Conservation (phyloP, 768 basidiomycete genomes). For the Rubroboletus pulcherrimus region DNA sequence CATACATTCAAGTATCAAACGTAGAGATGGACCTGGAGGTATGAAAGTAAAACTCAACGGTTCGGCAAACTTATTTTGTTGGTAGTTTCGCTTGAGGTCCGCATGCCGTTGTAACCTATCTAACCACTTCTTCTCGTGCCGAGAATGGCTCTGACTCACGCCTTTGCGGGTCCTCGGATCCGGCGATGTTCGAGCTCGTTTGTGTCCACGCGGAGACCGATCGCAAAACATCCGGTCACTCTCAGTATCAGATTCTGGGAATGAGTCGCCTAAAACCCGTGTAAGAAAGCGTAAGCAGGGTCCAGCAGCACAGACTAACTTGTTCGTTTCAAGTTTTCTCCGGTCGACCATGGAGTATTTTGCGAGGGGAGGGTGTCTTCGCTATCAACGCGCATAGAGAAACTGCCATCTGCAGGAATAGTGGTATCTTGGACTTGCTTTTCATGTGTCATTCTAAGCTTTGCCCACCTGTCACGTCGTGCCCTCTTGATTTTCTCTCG, state of each 20-base stretch:
- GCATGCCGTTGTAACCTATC: slow-evolving; percentile 38
- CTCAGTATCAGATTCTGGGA: slow-evolving; percentile 31
- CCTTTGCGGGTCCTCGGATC: slow-evolving; percentile 38
- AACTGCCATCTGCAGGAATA: slow-evolving; percentile 20
- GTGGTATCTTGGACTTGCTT: slow-evolving; percentile 34
- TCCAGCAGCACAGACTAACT: slow-evolving; percentile 30
- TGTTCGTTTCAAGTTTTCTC: slow-evolving; percentile 43
- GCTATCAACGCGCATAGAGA: slow-evolving; percentile 32
- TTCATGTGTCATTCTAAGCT: slow-evolving; percentile 17
- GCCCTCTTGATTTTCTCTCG: slow-evolving; percentile 31
- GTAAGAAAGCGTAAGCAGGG: neutral
- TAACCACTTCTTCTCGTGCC: slow-evolving; percentile 39
- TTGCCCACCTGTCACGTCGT: slow-evolving; percentile 29
- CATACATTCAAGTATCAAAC: neutral
- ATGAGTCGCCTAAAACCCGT: slow-evolving; percentile 3
- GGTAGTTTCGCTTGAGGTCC: slow-evolving; percentile 35
- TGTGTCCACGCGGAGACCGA: slow-evolving; percentile 29
- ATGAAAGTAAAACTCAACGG: slow-evolving; percentile 29
- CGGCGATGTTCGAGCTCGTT: slow-evolving; percentile 51
- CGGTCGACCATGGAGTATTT: slow-evolving; percentile 21
- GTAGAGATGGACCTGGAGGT: slow-evolving; percentile 18
- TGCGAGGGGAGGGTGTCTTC: slow-evolving; percentile 16
- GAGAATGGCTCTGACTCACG: slow-evolving; percentile 34
- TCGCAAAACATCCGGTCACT: slow-evolving; percentile 28
- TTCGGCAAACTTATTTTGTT: slow-evolving; percentile 39